Evolutionary conservation across 163 green algal species (phyloP).

Genomic region (Chlorella variabilis): DNA sequence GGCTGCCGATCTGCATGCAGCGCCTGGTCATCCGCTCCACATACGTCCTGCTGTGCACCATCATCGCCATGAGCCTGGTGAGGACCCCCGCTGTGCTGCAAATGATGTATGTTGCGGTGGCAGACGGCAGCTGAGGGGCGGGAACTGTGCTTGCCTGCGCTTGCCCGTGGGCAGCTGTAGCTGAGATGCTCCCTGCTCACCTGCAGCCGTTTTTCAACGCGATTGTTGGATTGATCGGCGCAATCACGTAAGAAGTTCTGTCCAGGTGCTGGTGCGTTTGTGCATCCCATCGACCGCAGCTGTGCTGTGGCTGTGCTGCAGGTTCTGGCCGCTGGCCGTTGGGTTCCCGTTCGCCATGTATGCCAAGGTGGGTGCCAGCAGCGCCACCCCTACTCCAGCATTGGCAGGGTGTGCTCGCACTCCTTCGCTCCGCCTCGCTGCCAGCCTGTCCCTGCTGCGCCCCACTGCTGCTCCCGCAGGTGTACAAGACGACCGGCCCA

Average conservation of each 20-base stretch:
- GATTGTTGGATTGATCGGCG: conserved; percentile 13
- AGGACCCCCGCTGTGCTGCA: neutral
- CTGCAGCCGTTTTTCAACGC: conserved; percentile 29
- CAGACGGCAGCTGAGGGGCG: too few species aligned
- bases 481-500: neutral
- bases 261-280: too few species aligned
- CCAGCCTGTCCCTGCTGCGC: too few species aligned
- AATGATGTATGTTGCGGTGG: neutral
- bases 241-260: neutral
- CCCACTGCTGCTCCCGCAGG: neutral
- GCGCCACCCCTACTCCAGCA: neutral
- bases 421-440: too few species aligned
- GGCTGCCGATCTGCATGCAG: neutral
- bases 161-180: too few species aligned
- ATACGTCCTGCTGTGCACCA: conserved; percentile 22
- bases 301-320: too few species aligned
- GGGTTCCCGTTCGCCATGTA: conserved; percentile 36
- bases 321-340: conserved; percentile 18
- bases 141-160: neutral
- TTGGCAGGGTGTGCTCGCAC: neutral
- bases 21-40: conserved; percentile 23
- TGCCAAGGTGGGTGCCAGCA: neutral
- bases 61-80: neutral
- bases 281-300: too few species aligned
- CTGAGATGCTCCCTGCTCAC: neutral